These are phyloP conservation scores for Nigrospora oryzae DNA, from an alignment of 2,329 filamentous ascomycete genomes.

Conservation along the genomic window DNA sequence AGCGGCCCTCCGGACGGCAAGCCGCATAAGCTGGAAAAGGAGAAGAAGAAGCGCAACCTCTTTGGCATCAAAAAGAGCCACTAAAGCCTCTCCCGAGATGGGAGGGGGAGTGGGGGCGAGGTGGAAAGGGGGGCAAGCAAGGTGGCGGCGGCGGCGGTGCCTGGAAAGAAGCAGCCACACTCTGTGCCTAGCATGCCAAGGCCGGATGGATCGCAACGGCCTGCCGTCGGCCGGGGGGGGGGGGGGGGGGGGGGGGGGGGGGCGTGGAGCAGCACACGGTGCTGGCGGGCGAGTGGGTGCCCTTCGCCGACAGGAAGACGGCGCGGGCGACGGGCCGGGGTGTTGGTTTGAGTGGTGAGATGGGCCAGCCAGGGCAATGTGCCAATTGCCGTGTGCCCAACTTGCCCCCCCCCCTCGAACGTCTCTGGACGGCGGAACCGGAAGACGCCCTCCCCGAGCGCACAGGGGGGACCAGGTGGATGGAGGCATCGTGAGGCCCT, in stretches of 20 bases:
- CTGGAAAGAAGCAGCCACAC: neutral
- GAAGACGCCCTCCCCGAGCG: too few species aligned
- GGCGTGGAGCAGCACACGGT: neutral
- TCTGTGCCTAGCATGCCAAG: neutral
- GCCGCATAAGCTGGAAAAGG: slow-evolving; percentile 41
- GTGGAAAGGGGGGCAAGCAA: too few species aligned
- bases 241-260: neutral
- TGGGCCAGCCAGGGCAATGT: too few species aligned
- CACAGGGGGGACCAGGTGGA: too few species aligned
- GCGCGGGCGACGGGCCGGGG: too few species aligned
- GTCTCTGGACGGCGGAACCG: too few species aligned
- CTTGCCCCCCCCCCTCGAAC: too few species aligned
- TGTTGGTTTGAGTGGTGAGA: too few species aligned
- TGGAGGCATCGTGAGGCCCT: too few species aligned
- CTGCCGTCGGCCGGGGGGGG: neutral
- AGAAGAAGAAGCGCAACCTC: slow-evolving; percentile 54
- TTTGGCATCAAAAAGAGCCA: slow-evolving; percentile 47
- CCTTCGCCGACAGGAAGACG: too few species aligned
- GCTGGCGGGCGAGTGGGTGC: neutral
- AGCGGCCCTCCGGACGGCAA: slow-evolving; percentile 19
- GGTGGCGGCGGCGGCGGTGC: neutral
- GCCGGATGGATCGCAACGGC: neutral
- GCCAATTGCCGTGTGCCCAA: too few species aligned
- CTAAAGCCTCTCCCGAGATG: too few species aligned
- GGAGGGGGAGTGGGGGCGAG: neutral